Conservation (phyloP, 2,329 filamentous ascomycete species). For the Pseudogymnoascus sp. region DNA sequence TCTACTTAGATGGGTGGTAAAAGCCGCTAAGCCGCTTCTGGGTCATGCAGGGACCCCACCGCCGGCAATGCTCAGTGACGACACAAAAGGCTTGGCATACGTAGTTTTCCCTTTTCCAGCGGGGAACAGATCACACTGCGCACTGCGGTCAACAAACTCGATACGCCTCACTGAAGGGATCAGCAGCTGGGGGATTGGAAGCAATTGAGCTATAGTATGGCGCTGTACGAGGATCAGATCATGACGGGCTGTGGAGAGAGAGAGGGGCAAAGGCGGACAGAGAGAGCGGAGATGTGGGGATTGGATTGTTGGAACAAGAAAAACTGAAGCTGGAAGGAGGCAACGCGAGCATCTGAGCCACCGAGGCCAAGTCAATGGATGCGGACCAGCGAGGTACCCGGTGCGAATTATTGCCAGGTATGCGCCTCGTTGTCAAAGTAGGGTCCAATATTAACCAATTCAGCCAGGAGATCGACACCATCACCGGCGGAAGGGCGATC, state of each 20-base stretch:
- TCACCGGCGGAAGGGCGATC: neutral
- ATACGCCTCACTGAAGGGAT: neutral
- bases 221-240: neutral
- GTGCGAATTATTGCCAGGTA: neutral
- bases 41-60: neutral
- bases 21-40: neutral
- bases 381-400: neutral
- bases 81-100: neutral
- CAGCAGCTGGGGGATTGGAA: neutral
- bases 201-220: neutral
- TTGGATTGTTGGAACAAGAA: neutral
- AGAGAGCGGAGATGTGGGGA: neutral
- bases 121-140: neutral
- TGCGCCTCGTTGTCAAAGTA: neutral
- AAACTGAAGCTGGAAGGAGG: neutral
- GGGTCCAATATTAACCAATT: neutral
- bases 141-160: neutral
- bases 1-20: neutral
- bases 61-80: neutral
- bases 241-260: neutral
- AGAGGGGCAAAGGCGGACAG: neutral
- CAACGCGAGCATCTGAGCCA: neutral
- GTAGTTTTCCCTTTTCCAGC: neutral
- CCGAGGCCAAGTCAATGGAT: neutral
- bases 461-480: neutral